Conservation (phyloP, 2,329 filamentous ascomycete genomes). For the Geoglossum cookeanum region DNA sequence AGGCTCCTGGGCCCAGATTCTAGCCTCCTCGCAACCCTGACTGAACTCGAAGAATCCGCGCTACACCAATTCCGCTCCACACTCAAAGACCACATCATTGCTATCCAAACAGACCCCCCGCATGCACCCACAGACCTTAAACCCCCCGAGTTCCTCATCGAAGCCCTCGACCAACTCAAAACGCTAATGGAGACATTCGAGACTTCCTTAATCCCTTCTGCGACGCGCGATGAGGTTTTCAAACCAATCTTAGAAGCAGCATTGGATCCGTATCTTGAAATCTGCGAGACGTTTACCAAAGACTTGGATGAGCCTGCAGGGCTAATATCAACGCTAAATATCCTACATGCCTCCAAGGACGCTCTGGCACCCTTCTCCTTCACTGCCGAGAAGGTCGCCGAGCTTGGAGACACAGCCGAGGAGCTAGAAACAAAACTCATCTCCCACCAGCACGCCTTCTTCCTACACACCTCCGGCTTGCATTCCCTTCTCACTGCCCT, state of each 20-base stretch:
- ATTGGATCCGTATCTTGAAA: slow-evolving; percentile 67
- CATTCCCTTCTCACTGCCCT: slow-evolving; percentile 41
- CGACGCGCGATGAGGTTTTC: slow-evolving; percentile 45
- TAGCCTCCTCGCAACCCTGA: slow-evolving; percentile 48
- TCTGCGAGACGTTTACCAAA: slow-evolving; percentile 50
- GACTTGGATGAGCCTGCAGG: slow-evolving; percentile 38
- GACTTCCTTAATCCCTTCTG: slow-evolving; percentile 46
- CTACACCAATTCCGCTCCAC: slow-evolving; percentile 65
- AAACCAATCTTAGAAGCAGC: slow-evolving; percentile 56
- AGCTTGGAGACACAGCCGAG: slow-evolving; percentile 38
- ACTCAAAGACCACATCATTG: slow-evolving; percentile 61
- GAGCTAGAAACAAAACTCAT: slow-evolving; percentile 38
- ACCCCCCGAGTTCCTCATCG: slow-evolving; percentile 60
- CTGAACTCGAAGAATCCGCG: slow-evolving; percentile 52
- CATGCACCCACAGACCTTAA: slow-evolving; percentile 52
- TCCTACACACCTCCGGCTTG: slow-evolving; percentile 58
- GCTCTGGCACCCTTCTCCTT: slow-evolving; percentile 44
- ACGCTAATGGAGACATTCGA: slow-evolving; percentile 75
- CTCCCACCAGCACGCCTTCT: slow-evolving; percentile 50
- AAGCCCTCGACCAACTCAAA: slow-evolving; percentile 59
- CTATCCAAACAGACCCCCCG: slow-evolving; percentile 53
- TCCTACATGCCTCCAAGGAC: slow-evolving; percentile 37
- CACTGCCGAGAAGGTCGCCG: slow-evolving; percentile 33
- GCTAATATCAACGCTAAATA: slow-evolving; percentile 58
- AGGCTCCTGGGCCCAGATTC: slow-evolving; percentile 57